Percentiles rank a stretch among this genome's conserved stretches.
phyloP scores from a whole-genome alignment of 129 eudicot genomes.

The Flaveria linearis region DNA sequence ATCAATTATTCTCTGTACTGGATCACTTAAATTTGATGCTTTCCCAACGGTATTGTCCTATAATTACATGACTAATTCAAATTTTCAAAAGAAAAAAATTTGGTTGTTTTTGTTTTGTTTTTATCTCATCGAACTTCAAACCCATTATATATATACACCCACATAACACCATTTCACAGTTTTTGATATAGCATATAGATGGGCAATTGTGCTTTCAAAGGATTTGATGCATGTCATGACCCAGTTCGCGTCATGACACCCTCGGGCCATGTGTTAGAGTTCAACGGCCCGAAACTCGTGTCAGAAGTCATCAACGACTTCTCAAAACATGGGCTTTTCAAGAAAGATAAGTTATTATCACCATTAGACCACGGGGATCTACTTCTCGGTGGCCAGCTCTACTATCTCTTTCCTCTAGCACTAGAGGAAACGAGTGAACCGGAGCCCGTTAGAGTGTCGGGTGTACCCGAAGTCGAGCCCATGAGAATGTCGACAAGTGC shows the following conservation, averaged over 20 bases:
- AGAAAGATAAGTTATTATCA: slow-evolving; percentile 10
- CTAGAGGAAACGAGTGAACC: not conserved
- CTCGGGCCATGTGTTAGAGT: slow-evolving; percentile 44
- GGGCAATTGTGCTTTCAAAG: slow-evolving; percentile 73
- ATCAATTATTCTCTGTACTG: slow-evolving; percentile 27
- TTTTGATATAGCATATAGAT: slow-evolving; percentile 26
- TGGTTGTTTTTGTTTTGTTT: slow-evolving; percentile 17
- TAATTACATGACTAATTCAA: slow-evolving; percentile 36
- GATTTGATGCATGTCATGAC: slow-evolving; percentile 28
- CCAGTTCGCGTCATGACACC: slow-evolving; percentile 47
- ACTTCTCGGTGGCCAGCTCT: slow-evolving; percentile 45
- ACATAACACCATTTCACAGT: slow-evolving; percentile 6
- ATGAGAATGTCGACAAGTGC: slow-evolving; percentile 47
- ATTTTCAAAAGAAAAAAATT: not conserved
- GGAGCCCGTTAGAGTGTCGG: slow-evolving; percentile 2
- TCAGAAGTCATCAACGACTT: slow-evolving; percentile 43
- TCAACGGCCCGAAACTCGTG: slow-evolving; percentile 49
- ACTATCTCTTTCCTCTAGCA: slow-evolving; percentile 57
- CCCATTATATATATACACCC: slow-evolving; percentile 17
- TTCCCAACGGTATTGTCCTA: slow-evolving; percentile 37
- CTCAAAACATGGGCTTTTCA: slow-evolving; percentile 53
- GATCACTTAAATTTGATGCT: slow-evolving; percentile 35
- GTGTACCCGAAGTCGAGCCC: slow-evolving; percentile 9
- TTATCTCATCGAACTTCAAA: slow-evolving; percentile 24
- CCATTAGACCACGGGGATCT: slow-evolving; percentile 43